These are phyloP conservation scores for Cercospora sp. DNA, from an alignment of 2,329 filamentous ascomycete genomes.

Conservation along the genomic window DNA sequence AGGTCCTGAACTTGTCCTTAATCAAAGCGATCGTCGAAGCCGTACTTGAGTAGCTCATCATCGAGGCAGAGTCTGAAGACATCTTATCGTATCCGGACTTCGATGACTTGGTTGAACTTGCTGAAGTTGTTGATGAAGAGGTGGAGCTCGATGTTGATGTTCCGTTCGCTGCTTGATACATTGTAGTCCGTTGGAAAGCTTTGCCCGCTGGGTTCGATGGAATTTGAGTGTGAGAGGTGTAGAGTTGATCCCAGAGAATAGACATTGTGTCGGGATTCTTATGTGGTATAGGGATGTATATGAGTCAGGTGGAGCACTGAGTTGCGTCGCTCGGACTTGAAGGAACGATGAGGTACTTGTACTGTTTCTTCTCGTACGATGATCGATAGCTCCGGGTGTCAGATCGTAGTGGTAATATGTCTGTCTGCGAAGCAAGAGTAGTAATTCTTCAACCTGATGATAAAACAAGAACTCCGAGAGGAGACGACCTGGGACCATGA, in stretches of 20 bases:
- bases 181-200: constrained; percentile 13
- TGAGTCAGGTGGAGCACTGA: background rate
- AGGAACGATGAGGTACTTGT: background rate
- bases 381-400: background rate
- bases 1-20: constrained; percentile 19
- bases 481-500: background rate
- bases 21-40: constrained; percentile 19
- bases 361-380: background rate
- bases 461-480: background rate
- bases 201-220: constrained; percentile 3
- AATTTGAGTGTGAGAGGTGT: constrained; percentile 9
- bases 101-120: background rate
- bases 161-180: constrained; percentile 18
- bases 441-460: background rate
- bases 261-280: background rate
- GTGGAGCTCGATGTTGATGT: background rate
- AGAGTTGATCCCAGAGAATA: constrained; percentile 20
- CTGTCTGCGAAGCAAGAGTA: background rate
- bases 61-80: constrained; percentile 6
- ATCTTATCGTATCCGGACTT: background rate
- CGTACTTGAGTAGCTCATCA: constrained; percentile 12
- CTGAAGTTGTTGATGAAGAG: background rate
- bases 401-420: background rate
- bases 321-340: background rate
- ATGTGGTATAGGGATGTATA: background rate